These are phyloP conservation scores for Eucalyptus albens DNA, from an alignment of 345 rosid species.

Conservation along the genomic window DNA sequence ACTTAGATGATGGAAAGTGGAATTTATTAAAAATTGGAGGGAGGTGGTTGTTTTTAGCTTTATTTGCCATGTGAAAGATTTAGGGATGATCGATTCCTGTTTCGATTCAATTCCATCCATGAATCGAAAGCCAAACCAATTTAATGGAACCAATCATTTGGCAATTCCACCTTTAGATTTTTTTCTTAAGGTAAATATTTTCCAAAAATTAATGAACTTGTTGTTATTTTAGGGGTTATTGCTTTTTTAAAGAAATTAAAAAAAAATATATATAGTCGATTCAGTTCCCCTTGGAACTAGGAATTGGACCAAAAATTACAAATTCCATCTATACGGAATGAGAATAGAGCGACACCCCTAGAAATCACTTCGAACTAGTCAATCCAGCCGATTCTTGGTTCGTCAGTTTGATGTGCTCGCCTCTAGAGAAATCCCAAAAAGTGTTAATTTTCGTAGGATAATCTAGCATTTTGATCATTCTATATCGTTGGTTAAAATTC, in stretches of 20 bases:
- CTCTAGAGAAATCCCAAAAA: not conserved
- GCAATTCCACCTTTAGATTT: too few species aligned
- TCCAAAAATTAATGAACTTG: fast-evolving
- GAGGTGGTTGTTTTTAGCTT: not conserved
- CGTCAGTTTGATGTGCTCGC: fast-evolving
- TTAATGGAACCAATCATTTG: fast-evolving
- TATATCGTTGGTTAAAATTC: not conserved
- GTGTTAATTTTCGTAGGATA: fast-evolving
- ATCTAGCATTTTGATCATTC: not conserved
- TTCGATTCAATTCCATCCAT: too few species aligned
- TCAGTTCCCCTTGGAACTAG: fast-evolving
- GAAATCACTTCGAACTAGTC: fast-evolving
- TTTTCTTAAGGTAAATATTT: fast-evolving
- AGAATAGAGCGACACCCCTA: too few species aligned
- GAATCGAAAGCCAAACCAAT: fast-evolving
- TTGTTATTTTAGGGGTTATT: too few species aligned
- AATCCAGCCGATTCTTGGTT: fast-evolving
- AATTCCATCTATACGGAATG: fast-evolving
- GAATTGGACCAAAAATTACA: too few species aligned
- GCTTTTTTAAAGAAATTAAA: fast-evolving
- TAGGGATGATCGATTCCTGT: fast-evolving
- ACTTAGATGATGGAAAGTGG: not conserved
- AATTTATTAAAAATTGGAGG: too few species aligned
- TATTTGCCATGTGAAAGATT: fast-evolving
- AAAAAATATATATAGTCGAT: too few species aligned